These are phyloP conservation scores for Phialophora chinensis DNA, from an alignment of 2,329 filamentous ascomycete genomes.

Conservation along the genomic window DNA sequence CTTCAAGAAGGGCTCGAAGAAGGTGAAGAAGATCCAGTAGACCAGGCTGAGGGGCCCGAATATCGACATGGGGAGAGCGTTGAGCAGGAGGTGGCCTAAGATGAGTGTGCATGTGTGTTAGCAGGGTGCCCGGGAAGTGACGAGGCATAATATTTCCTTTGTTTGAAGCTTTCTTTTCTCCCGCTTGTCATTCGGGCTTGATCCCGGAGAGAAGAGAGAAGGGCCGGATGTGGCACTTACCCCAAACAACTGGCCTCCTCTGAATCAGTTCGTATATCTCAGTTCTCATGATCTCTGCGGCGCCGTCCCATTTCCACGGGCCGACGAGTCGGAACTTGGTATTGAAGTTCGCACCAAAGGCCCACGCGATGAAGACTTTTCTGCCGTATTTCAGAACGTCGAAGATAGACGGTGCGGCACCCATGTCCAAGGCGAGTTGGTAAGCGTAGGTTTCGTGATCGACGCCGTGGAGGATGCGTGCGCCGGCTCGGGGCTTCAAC, in stretches of 20 bases:
- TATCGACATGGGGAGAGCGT: constrained; percentile 15
- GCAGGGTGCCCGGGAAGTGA: not conserved
- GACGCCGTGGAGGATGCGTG: constrained; percentile 18
- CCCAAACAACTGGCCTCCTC: constrained; percentile 14
- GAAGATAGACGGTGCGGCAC: constrained; percentile 11
- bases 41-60: constrained; percentile 14
- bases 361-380: constrained; percentile 16
- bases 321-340: constrained; percentile 21
- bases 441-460: constrained; percentile 24
- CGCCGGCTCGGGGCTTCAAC: constrained; percentile 8
- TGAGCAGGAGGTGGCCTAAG: constrained; percentile 12
- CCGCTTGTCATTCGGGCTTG: not conserved
- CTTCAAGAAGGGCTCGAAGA: not conserved
- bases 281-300: constrained; percentile 10
- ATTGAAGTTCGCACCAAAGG: constrained; percentile 18
- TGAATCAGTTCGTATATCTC: constrained; percentile 13
- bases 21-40: constrained; percentile 17
- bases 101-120: not conserved
- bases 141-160: not conserved
- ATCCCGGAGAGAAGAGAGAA: not conserved
- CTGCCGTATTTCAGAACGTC: constrained; percentile 9
- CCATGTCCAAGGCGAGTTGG: constrained; percentile 22
- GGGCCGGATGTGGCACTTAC: constrained; percentile 2
- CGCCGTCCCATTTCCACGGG: constrained; percentile 20
- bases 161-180: not conserved